Evolutionary conservation across 352 stramenopile genomes (phyloP).

Genomic region (Pythium periplocum): DNA sequence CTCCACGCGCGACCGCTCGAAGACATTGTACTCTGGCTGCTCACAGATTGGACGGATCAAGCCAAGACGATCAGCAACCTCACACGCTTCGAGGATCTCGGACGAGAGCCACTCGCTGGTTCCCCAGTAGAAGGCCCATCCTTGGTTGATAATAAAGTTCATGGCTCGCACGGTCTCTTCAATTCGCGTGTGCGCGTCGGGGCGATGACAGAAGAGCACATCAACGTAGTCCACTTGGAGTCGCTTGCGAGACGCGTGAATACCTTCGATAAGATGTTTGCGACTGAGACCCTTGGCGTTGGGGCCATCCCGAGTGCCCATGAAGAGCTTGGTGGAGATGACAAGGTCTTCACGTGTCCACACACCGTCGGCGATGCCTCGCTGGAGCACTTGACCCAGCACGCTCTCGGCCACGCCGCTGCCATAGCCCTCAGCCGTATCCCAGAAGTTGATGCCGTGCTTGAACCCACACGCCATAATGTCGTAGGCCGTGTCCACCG

Average conservation of each 20-base stretch:
- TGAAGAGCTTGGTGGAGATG: constrained; percentile 59
- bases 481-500: constrained; percentile 14
- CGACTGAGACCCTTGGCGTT: constrained; percentile 27
- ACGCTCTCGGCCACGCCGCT: constrained; percentile 24
- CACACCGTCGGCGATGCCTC: constrained; percentile 17
- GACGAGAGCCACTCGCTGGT: constrained; percentile 42
- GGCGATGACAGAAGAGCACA: constrained; percentile 31
- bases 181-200: constrained; percentile 27
- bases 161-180: constrained; percentile 48
- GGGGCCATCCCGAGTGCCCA: constrained; percentile 16
- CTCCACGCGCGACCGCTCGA: constrained; percentile 35
- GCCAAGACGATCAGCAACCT: constrained; percentile 24
- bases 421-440: constrained; percentile 37
- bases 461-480: constrained; percentile 30
- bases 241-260: constrained; percentile 30
- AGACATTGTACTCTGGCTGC: constrained; percentile 58
- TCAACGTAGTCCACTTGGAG: constrained; percentile 41
- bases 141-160: constrained; percentile 34
- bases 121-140: constrained; percentile 45
- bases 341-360: constrained; percentile 43
- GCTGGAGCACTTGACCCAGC: constrained; percentile 23
- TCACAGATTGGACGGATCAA: constrained; percentile 30
- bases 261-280: constrained; percentile 46
- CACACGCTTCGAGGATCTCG: constrained; percentile 37
- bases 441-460: constrained; percentile 53